Base-by-base conservation (phyloP, 305 asterid genomes). In the Petunia hybrid region DNA sequence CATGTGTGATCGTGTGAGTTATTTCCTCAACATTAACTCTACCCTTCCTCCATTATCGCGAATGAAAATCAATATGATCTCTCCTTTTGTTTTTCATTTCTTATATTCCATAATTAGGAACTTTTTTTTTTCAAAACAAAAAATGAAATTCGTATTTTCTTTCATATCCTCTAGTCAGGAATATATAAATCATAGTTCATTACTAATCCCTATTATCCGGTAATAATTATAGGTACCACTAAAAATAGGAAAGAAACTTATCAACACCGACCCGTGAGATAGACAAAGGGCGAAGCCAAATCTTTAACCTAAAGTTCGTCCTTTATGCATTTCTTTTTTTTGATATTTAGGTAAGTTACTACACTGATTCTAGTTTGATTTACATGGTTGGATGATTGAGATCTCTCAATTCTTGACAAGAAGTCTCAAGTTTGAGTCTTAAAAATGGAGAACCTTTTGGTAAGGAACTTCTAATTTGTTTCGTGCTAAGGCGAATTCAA, bases 91-190 rank as follows among this genome's bases (percentile, higher is more conserved):
- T 63, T 38, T 10, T 9, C 45, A 38, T 64, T 39, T 9, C 48
- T 41, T 65, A 4, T 13, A 38, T 13, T 5, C 8, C 70, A 64
- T 5, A 22, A 9, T 36, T 22, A 22, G 3, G 3, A 64, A 38
- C 31, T 22, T 22, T 22, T 22, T 6, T 38, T 39, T 13, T 12
- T 38, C 3, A 65, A 65, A 22, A 39, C 2, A 43, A 64, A 64
- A 64, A 8, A 43, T 64, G 43, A 64, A 64, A 36, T 10, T 43
- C 45, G 12, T 35, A 4, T 38, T 64, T 36, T 5, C 64, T 9
- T 59, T 59, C 16, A 59, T n/a, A 57, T 57, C 63, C 63, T 59
- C 4, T 59, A 6, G 64, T 59, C 13, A 66, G 73, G 73, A 40
- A 12, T 16, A 66, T 6, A 35, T 40, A 66, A 62, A 41, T 6